These are phyloP conservation scores for Colletotrichum caudatum DNA, from an alignment of 2,329 filamentous ascomycete species.

Conservation along the genomic window DNA sequence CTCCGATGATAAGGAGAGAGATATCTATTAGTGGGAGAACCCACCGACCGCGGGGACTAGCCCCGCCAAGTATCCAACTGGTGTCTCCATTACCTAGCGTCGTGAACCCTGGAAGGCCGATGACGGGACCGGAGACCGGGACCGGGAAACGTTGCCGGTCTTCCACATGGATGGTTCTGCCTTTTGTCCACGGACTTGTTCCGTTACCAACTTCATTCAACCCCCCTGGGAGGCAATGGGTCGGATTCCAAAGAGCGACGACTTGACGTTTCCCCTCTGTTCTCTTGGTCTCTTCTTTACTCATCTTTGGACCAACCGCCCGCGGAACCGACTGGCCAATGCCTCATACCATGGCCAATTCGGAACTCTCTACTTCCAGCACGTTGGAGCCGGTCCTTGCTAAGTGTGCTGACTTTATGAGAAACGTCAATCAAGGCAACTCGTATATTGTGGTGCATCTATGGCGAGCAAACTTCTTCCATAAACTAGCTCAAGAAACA, in stretches of 20 bases:
- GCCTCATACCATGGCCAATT: no score
- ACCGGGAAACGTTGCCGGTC: slow-evolving; percentile 34
- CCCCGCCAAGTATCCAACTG: not conserved
- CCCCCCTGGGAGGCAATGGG: not conserved
- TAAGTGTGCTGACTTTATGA: not conserved
- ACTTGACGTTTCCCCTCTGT: not conserved
- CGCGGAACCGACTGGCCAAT: not conserved
- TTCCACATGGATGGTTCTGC: not conserved
- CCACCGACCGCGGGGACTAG: slow-evolving; percentile 18
- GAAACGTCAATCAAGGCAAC: not conserved
- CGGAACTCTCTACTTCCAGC: not conserved
- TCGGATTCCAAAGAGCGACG: not conserved
- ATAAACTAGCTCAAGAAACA: not conserved
- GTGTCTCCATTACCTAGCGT: not conserved
- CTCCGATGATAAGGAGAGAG: not conserved
- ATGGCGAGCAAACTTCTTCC: not conserved
- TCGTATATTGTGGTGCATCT: not conserved
- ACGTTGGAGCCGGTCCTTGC: not conserved
- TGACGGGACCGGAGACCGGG: slow-evolving; percentile 36
- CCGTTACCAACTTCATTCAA: not conserved
- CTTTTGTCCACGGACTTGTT: not conserved
- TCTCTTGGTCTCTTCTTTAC: not conserved
- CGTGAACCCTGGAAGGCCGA: slow-evolving; percentile 11
- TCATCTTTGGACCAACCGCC: not conserved
- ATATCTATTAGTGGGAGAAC: not conserved